A percentile compares a stretch with the other conserved stretches of the same genome.
These are phyloP conservation scores for Trichoderma sp. DNA, from an alignment of 2,329 filamentous ascomycete species.

Conservation along the genomic window DNA sequence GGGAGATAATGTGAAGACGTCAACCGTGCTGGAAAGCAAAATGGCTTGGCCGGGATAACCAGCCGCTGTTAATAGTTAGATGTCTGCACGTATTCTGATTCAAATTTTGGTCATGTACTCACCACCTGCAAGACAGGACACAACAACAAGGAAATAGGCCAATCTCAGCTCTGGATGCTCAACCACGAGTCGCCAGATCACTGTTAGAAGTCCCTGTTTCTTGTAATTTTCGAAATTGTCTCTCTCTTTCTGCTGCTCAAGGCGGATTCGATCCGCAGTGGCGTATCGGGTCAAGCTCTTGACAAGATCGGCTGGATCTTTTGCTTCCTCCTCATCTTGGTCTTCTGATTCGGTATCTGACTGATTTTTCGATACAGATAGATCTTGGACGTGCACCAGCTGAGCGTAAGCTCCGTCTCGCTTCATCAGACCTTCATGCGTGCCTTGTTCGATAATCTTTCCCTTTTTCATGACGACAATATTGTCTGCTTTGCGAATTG, in stretches of 20 bases:
- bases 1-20: constrained; percentile 46
- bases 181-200: constrained; percentile 42
- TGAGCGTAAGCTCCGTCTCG: constrained; percentile 54
- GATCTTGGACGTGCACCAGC: constrained; percentile 51
- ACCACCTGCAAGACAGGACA: constrained; percentile 38
- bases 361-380: constrained; percentile 37
- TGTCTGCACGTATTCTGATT: too few species aligned
- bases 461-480: constrained; percentile 66
- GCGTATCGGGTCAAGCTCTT: constrained; percentile 42
- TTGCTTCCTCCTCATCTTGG: constrained; percentile 32
- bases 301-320: constrained; percentile 33
- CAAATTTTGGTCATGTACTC: constrained; percentile 17
- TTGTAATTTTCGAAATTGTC: constrained; percentile 41
- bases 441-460: constrained; percentile 60
- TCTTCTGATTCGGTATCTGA: constrained; percentile 35
- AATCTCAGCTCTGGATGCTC: constrained; percentile 45
- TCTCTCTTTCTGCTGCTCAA: constrained; percentile 43
- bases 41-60: constrained; percentile 51
- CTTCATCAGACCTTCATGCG: constrained; percentile 56
- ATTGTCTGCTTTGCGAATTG: constrained; percentile 62
- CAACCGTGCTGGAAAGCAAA: constrained; percentile 47
- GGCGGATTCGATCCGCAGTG: constrained; percentile 37
- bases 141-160: constrained; percentile 42
- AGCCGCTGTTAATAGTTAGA: constrained; percentile 36
- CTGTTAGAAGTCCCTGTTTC: constrained; percentile 39